Evolutionary conservation across 2,329 filamentous ascomycete species (phyloP), one percentile per base, ranked within the genome.

Genomic region (Colletotrichum liriopes): DNA sequence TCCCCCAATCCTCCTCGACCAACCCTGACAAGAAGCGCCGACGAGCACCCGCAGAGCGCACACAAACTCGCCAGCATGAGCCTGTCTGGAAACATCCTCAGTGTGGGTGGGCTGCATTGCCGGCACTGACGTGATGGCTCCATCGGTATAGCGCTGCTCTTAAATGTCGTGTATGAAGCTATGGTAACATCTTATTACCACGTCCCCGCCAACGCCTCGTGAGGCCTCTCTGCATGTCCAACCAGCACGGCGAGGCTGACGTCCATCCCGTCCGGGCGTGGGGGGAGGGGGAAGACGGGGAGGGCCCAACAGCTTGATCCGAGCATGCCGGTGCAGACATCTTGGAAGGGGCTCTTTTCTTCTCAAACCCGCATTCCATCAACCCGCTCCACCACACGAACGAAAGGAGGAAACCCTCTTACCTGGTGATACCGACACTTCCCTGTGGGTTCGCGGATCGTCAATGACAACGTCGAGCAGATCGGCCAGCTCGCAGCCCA

Each of bases 151-250:
- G 29, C 51, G 9, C 29, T 23, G 18, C 51, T 54, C 51, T 35
- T 54, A 54, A 6, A 39, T 56, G 56, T 49, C 58, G 43, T 35
- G 41, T 58, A 16, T 63, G 52, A 64, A 72, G 65, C 65, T 69
- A 69, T 72, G 69, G 69, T 59, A 72, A 64, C 43, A 64, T 37
- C 69, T 69, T 69, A 59, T 64, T 69, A 49, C n/a, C 58, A 69
- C 45, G 61, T 61, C 65, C 51, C 43, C 29, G 41, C 45, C 43
- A 7, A 8, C 26, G n/a, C n/a, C 20, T 55, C 32, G 43, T 11
- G 43, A 61, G 59, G 43, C n/a, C 43, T 61, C 59, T 37, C 14
- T 39, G 29, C 43, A 9, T 49, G 43, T 16, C 59, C 43, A 26
- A 35, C 43, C 43, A 61, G 43, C 59, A 37, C 43, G 43, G 23